Evolutionary conservation across 2,329 filamentous ascomycete species (phyloP).

Genomic region (Aureobasidium zeae): DNA sequence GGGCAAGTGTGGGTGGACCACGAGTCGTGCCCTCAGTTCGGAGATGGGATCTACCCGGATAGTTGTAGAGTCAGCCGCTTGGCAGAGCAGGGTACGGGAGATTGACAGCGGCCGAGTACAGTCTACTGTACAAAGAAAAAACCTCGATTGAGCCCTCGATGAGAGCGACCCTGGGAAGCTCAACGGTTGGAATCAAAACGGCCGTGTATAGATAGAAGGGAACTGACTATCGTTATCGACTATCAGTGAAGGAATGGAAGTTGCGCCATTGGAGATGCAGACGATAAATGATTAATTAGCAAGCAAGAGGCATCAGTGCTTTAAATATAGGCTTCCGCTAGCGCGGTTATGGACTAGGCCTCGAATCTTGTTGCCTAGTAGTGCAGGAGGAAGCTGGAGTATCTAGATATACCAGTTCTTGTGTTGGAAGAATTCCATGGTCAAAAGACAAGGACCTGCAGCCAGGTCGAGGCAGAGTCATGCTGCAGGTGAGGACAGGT

Average conservation of each 20-base stretch:
- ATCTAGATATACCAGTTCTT: too few species aligned
- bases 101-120: conserved; percentile 10
- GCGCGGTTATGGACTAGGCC: background rate
- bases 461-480: background rate
- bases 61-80: conserved; percentile 6
- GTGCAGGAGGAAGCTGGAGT: too few species aligned
- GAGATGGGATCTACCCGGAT: conserved; percentile 9
- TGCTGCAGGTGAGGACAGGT: background rate
- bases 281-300: background rate
- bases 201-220: background rate
- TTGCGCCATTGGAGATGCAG: conserved; percentile 10
- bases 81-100: conserved; percentile 10
- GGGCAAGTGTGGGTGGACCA: conserved; percentile 1
- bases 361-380: too few species aligned
- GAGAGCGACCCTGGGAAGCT: background rate
- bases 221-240: conserved; percentile 3
- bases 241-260: conserved; percentile 1
- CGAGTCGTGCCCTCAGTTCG: too few species aligned
- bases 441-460: background rate
- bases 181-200: conserved; percentile 6
- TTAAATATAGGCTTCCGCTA: conserved; percentile 10
- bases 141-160: too few species aligned
- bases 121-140: background rate
- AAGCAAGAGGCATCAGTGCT: conserved; percentile 1
- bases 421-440: background rate